Evolutionary conservation across 2,329 filamentous ascomycete genomes (phyloP).

Genomic region (Fusarium pseudonygamai): DNA sequence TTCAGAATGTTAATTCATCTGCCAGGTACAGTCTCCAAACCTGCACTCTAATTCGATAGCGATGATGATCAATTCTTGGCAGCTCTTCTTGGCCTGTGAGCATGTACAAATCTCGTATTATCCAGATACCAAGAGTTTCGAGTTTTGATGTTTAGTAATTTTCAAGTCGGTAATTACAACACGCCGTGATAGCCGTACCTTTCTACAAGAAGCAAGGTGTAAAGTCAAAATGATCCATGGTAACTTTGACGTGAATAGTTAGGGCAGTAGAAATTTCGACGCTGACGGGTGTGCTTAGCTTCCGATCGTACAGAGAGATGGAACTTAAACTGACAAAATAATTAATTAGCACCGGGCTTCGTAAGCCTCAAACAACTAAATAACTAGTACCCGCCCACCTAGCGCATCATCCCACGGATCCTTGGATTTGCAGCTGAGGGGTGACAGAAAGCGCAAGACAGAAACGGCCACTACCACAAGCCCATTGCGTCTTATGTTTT

Average conservation of each 20-base stretch:
- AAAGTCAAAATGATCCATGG: not conserved
- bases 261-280: not conserved
- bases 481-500: not conserved
- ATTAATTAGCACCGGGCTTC: conserved; percentile 15
- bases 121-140: not conserved
- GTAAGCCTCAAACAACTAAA: conserved; percentile 8
- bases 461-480: not conserved
- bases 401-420: not conserved
- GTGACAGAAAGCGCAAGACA: conserved; percentile 21
- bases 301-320: not conserved
- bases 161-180: not conserved
- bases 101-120: conserved; percentile 15
- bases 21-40: conserved; percentile 10
- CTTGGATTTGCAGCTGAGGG: not conserved
- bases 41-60: conserved; percentile 21
- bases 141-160: not conserved
- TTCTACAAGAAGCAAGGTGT: not conserved
- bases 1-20: conserved; percentile 25
- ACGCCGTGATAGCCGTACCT: not conserved
- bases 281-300: not conserved
- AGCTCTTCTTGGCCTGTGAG: conserved; percentile 11
- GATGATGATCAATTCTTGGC: conserved; percentile 33
- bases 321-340: not conserved
- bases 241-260: not conserved
- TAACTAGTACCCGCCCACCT: conserved; percentile 3